These are phyloP conservation scores for Pleurotus sapidus DNA, from an alignment of 768 basidiomycete species.

Conservation along the genomic window DNA sequence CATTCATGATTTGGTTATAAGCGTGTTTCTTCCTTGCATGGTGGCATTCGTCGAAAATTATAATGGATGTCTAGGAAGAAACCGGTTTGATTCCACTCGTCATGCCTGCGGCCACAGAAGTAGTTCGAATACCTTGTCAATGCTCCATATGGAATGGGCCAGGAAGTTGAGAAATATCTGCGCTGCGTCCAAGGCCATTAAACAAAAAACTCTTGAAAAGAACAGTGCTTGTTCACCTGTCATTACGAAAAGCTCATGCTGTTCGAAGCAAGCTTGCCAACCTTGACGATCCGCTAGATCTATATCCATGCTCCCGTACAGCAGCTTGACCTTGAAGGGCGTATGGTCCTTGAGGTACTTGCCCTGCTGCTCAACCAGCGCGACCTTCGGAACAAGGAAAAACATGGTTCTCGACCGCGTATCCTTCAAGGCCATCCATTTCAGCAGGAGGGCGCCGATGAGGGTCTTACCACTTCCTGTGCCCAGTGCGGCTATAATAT, in stretches of 20 bases:
- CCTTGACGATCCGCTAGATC: conserved; percentile 62
- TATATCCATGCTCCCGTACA: conserved; percentile 70
- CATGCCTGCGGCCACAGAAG: background rate
- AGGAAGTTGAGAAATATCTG: conserved; percentile 81
- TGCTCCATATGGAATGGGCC: conserved; percentile 78
- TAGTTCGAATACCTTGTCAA: conserved; percentile 45
- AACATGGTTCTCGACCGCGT: conserved; percentile 57
- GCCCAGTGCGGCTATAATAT: conserved; percentile 71
- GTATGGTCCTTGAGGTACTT: conserved; percentile 64
- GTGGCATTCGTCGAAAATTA: conserved; percentile 83
- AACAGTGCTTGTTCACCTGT: conserved; percentile 51
- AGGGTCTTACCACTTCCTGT: conserved; percentile 82
- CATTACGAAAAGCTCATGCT: conserved; percentile 79
- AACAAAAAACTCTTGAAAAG: background rate
- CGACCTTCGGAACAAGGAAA: conserved; percentile 83
- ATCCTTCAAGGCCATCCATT: conserved; percentile 63
- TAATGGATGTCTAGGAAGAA: conserved; percentile 43
- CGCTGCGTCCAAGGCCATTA: conserved; percentile 38
- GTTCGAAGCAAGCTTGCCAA: conserved; percentile 64
- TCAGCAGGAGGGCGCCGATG: conserved; percentile 71
- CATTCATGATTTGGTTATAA: conserved; percentile 74
- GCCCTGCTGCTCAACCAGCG: conserved; percentile 82
- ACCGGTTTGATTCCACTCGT: background rate
- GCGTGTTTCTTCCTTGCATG: conserved; percentile 75
- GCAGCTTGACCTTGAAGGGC: conserved; percentile 61